These are phyloP conservation scores for Sicyos baderoa DNA, from an alignment of 306 rosid genomes.

Conservation along the genomic window DNA sequence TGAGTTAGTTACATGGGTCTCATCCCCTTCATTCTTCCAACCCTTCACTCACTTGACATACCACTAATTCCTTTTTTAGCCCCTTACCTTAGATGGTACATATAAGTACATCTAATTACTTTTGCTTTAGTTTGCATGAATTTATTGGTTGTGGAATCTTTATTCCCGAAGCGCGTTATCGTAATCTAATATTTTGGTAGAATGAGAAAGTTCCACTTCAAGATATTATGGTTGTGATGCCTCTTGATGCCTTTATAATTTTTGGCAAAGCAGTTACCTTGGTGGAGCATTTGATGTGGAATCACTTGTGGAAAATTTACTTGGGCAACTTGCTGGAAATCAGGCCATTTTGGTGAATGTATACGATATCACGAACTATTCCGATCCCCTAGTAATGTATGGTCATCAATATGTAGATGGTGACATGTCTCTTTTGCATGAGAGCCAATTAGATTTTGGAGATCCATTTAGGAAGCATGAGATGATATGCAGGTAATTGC, in stretches of 20 bases:
- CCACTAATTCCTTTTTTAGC: neutral
- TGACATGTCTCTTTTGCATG: constrained; percentile 59
- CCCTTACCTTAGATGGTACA: neutral
- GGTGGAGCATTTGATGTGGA: constrained; percentile 98
- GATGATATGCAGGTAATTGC: constrained; percentile 81
- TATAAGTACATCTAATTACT: neutral
- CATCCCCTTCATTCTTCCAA: neutral
- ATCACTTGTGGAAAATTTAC: constrained; percentile 94
- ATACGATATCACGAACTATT: constrained; percentile 70
- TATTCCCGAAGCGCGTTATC: neutral
- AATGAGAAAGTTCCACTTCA: neutral
- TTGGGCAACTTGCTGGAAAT: constrained; percentile 92
- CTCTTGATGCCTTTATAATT: neutral
- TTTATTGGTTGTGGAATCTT: neutral
- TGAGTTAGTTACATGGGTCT: neutral
- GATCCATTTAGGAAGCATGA: constrained; percentile 82
- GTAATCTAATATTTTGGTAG: neutral
- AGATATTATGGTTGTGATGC: neutral
- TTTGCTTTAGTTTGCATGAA: constrained; percentile 3
- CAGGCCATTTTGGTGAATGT: constrained; percentile 86
- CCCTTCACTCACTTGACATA: neutral
- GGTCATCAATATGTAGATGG: constrained; percentile 73
- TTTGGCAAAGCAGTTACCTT: constrained; percentile 49
- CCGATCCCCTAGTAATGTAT: constrained; percentile 70
- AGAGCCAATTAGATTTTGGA: constrained; percentile 92